Evolutionary conservation across 2,329 filamentous ascomycete genomes (phyloP).

Genomic region (Pseudogymnoascus sp.): DNA sequence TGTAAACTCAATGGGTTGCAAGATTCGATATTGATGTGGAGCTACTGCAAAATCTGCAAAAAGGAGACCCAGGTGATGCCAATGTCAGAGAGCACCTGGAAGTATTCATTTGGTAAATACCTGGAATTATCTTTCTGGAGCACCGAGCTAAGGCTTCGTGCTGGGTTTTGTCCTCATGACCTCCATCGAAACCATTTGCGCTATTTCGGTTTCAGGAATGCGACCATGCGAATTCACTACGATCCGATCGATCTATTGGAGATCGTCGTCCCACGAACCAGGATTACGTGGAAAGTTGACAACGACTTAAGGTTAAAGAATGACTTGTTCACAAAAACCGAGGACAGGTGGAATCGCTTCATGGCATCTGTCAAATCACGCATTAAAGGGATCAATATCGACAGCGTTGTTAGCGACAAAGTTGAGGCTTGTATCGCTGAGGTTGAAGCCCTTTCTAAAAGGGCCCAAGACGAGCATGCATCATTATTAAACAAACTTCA

Average conservation of each 20-base stretch:
- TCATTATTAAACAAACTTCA: constrained; percentile 70
- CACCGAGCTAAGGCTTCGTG: constrained; percentile 65
- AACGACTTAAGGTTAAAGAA: constrained; percentile 90
- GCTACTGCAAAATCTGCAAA: constrained; percentile 83
- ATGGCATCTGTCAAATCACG: constrained; percentile 79
- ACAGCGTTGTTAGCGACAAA: constrained; percentile 84
- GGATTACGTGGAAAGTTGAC: constrained; percentile 96
- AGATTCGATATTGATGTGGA: constrained; percentile 94
- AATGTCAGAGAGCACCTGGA: constrained; percentile 94
- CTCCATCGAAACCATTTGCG: constrained; percentile 86
- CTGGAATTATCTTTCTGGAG: constrained; percentile 98
- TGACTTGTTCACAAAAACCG: constrained; percentile 73
- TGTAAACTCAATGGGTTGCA: constrained; percentile 57
- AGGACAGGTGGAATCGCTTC: constrained; percentile 77
- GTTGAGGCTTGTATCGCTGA: constrained; percentile 73
- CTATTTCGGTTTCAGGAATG: constrained; percentile 83
- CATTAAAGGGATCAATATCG: constrained; percentile 80
- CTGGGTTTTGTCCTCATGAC: constrained; percentile 78
- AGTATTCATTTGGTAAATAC: constrained; percentile 97
- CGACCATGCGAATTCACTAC: constrained; percentile 82
- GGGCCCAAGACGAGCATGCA: constrained; percentile 75
- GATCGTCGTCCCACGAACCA: constrained; percentile 81
- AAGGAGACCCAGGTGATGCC: constrained; percentile 81
- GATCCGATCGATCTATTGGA: constrained; percentile 89
- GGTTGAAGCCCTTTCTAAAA: constrained; percentile 69